These are phyloP conservation scores for Fusarium sp. DNA, from an alignment of 2,329 filamentous ascomycete species.

Conservation along the genomic window DNA sequence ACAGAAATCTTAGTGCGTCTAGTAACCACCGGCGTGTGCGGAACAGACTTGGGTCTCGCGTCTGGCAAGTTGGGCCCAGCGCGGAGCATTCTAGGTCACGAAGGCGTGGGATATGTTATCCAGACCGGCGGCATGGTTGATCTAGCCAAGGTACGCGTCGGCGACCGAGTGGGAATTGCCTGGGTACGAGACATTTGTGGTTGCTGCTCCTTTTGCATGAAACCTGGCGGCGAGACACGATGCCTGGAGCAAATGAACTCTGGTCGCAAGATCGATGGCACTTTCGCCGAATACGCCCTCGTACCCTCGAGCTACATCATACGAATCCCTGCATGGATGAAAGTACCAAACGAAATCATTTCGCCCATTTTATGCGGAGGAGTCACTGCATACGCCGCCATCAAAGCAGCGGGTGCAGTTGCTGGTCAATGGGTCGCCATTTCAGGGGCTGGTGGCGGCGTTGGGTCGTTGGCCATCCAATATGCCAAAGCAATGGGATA, in stretches of 20 bases:
- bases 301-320: slow-evolving; percentile 53
- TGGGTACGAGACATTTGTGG: slow-evolving; percentile 48
- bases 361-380: slow-evolving; percentile 61
- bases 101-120: slow-evolving; percentile 21
- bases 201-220: slow-evolving; percentile 53
- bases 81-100: slow-evolving; percentile 18
- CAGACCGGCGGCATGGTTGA: not conserved
- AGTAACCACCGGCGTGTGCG: slow-evolving; percentile 17
- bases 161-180: slow-evolving; percentile 19
- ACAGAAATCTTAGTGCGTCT: slow-evolving; percentile 15
- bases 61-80: slow-evolving; percentile 22
- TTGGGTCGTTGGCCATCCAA: slow-evolving; percentile 56
- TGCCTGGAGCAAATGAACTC: slow-evolving; percentile 53
- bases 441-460: slow-evolving; percentile 57
- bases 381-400: slow-evolving; percentile 59
- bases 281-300: slow-evolving; percentile 57
- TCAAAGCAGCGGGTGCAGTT: slow-evolving; percentile 50
- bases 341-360: slow-evolving; percentile 53
- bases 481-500: slow-evolving; percentile 60
- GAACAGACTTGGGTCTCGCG: slow-evolving; percentile 21
- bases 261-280: slow-evolving; percentile 53
- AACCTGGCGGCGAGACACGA: slow-evolving; percentile 53
- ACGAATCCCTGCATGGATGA: slow-evolving; percentile 39
- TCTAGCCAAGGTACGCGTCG: not conserved
- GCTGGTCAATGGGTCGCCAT: slow-evolving; percentile 56